These are phyloP conservation scores for Lasiodiplodia hormozganensis DNA, from an alignment of 2,329 filamentous ascomycete species.

Conservation along the genomic window DNA sequence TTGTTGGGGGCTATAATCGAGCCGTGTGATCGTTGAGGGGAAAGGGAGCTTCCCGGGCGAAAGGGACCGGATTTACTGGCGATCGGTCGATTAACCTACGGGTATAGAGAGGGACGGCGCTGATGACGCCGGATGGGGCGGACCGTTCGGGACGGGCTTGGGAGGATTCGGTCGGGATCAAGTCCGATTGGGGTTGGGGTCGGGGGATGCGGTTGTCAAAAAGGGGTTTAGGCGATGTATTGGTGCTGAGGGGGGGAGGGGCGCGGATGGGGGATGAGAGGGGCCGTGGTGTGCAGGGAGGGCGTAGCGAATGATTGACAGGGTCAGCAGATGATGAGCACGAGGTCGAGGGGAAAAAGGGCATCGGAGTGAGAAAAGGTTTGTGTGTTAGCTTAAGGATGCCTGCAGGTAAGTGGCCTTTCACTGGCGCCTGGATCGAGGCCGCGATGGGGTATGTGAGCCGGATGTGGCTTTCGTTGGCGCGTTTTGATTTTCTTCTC, in stretches of 20 bases:
- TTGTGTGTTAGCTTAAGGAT: neutral
- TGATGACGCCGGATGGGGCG: neutral
- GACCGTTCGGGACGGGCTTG: neutral
- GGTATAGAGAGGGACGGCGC: neutral
- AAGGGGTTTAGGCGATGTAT: neutral
- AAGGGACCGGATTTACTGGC: neutral
- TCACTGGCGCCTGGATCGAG: neutral
- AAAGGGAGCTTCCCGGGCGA: neutral
- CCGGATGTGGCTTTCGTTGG: conserved; percentile 6
- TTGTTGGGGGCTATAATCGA: neutral
- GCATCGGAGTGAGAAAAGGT: neutral
- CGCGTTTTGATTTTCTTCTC: neutral
- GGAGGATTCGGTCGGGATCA: neutral
- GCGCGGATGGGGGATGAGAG: neutral
- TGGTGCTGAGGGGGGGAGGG: neutral
- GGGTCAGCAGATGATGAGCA: neutral
- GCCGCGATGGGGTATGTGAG: neutral
- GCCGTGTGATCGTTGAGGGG: neutral
- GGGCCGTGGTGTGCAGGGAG: neutral
- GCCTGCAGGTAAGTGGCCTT: neutral
- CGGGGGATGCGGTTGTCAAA: neutral
- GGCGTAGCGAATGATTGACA: neutral
- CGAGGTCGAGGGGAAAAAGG: neutral
- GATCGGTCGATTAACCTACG: neutral
- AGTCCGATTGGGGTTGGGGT: neutral